phyloP scores from a whole-genome alignment of 495 filamentous ascomycete genomes.

The Venustampulla echinocandica region DNA sequence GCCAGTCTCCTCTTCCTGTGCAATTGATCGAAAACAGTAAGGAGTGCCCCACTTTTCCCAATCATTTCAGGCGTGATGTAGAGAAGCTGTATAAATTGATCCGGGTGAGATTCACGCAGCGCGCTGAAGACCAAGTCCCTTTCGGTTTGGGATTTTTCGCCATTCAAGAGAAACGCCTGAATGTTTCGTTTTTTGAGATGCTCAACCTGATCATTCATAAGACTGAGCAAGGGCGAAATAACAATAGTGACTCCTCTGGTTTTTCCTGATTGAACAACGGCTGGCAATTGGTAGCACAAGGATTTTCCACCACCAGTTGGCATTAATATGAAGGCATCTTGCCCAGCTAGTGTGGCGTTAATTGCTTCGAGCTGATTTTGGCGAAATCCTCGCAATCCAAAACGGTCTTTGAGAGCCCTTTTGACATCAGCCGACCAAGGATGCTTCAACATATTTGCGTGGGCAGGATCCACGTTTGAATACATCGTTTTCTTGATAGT shows the following conservation, averaged over 20 bases:
- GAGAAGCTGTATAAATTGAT: conserved; percentile 68
- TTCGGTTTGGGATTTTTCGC: conserved; percentile 52
- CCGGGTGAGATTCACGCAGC: conserved; percentile 51
- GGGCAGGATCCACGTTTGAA: conserved; percentile 24
- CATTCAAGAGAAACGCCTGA: conserved; percentile 66
- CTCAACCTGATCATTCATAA: conserved; percentile 93
- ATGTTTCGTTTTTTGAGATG: conserved; percentile 71
- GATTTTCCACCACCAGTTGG: conserved; percentile 97
- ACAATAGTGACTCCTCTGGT: conserved; percentile 87
- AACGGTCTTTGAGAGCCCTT: conserved; percentile 64
- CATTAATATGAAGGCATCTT: conserved; percentile 93
- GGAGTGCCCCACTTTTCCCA: conserved; percentile 59
- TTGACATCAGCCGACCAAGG: conserved; percentile 85
- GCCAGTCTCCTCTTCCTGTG: conserved; percentile 62
- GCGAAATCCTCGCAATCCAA: conserved; percentile 76
- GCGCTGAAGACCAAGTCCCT: conserved; percentile 50
- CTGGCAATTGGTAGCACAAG: conserved; percentile 91
- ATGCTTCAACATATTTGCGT: conserved; percentile 36
- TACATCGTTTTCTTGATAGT: conserved; percentile 28
- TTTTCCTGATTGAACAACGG: conserved; percentile 69
- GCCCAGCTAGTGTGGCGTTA: conserved; percentile 78
- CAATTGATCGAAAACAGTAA: conserved; percentile 51
- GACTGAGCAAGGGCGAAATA: conserved; percentile 83
- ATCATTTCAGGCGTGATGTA: conserved; percentile 98
- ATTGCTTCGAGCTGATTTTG: conserved; percentile 93